Evolutionary conservation across 2,329 filamentous ascomycete species (phyloP).

Genomic region (Eutypella sp.): DNA sequence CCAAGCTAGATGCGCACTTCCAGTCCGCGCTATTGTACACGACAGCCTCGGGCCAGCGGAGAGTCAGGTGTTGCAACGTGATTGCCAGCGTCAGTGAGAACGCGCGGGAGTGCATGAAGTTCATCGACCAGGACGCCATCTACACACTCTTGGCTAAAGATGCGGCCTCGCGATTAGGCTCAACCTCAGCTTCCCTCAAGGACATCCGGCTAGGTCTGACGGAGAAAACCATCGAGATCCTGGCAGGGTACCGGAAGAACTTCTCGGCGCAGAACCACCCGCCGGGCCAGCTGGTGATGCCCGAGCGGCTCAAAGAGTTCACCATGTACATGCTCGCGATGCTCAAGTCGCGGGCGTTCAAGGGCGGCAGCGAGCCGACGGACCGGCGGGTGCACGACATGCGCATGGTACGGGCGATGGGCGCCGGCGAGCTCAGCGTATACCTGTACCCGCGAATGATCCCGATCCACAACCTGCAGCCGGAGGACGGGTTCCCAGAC

Average conservation of each 20-base stretch:
- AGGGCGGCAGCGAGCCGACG: constrained; percentile 83
- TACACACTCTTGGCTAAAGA: constrained; percentile 87
- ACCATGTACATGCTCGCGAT: constrained; percentile 92
- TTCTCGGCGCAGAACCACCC: constrained; percentile 79
- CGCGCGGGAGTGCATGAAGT: constrained; percentile 80
- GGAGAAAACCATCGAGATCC: constrained; percentile 88
- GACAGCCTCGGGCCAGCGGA: constrained; percentile 78
- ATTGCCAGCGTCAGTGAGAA: constrained; percentile 89
- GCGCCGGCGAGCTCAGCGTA: constrained; percentile 75
- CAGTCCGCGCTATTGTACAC: constrained; percentile 94
- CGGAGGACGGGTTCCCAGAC: constrained; percentile 89
- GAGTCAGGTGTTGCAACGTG: constrained; percentile 88
- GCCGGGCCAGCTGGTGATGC: constrained; percentile 87
- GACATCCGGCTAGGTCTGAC: constrained; percentile 79
- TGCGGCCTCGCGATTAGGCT: constrained; percentile 76
- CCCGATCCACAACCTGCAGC: constrained; percentile 80
- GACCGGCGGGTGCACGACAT: constrained; percentile 90
- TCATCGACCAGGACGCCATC: constrained; percentile 93
- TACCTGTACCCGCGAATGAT: constrained; percentile 96
- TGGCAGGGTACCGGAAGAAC: constrained; percentile 89
- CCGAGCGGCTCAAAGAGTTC: constrained; percentile 93
- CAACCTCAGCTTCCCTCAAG: constrained; percentile 67
- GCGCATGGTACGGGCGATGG: constrained; percentile 84
- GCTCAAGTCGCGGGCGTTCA: constrained; percentile 87
- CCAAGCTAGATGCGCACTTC: constrained; percentile 95